Conservation (phyloP, 148 eudicot species). For the Hydrangea macrophylla region DNA sequence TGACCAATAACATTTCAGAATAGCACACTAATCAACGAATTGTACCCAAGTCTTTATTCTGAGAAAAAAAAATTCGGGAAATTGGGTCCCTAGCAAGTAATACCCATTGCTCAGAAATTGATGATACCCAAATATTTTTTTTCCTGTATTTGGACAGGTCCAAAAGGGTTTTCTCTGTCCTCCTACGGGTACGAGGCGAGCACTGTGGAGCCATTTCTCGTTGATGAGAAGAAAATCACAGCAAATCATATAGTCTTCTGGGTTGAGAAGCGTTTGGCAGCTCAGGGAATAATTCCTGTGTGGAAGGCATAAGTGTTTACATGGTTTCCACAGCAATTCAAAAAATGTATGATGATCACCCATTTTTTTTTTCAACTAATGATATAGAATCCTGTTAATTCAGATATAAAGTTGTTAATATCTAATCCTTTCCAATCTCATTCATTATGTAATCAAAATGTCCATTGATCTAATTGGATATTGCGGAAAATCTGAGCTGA, state of each 20-base stretch:
- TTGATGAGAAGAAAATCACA: conserved; percentile 78
- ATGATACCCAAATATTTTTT: not conserved
- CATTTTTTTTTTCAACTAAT: not conserved
- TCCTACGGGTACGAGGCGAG: conserved; percentile 68
- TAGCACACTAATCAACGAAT: too few species aligned
- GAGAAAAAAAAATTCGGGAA: not conserved
- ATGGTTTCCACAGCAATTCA: conserved; percentile 6
- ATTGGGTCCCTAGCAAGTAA: not conserved
- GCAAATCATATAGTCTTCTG: conserved; percentile 78
- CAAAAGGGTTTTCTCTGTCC: conserved; percentile 68
- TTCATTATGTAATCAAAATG: not conserved
- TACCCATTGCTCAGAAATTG: not conserved
- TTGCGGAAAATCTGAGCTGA: not conserved
- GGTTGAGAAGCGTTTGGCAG: conserved; percentile 93
- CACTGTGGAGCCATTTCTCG: conserved; percentile 86
- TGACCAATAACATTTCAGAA: too few species aligned
- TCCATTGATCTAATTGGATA: not conserved
- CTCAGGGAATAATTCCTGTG: conserved; percentile 89
- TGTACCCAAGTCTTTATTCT: conserved; percentile 5
- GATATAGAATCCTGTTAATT: not conserved
- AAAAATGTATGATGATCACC: not conserved
- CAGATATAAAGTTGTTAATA: conserved; percentile 12
- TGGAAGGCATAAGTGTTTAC: conserved; percentile 40
- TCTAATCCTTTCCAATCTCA: conserved; percentile 2
- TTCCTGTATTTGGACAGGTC: conserved; percentile 39